These are phyloP conservation scores for Scedosporium dehoogii DNA, from an alignment of 2,329 filamentous ascomycete species.

Conservation along the genomic window DNA sequence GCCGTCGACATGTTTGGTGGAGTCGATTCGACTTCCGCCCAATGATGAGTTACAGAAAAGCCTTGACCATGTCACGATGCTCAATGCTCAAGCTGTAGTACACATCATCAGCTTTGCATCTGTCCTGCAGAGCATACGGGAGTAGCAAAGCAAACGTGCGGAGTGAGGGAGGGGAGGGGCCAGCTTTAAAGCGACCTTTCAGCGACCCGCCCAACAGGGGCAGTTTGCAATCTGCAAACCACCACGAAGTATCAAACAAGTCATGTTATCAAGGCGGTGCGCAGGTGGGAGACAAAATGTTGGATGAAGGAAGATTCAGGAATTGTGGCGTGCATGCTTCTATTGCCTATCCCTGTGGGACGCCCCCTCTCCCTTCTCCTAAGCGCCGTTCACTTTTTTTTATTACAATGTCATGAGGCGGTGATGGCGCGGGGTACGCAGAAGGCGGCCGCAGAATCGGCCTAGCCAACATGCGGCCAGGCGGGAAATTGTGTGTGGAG, in stretches of 20 bases:
- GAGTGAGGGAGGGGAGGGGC: not conserved
- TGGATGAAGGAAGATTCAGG: not conserved
- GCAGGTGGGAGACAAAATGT: not conserved
- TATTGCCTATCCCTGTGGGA: not conserved
- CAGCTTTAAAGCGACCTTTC: not conserved
- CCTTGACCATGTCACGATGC: not conserved
- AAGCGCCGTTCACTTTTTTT: not conserved
- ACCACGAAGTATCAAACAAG: not conserved
- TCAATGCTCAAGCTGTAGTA: not conserved
- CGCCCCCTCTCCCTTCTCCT: not conserved
- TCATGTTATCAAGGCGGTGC: not conserved
- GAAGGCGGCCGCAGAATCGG: not conserved
- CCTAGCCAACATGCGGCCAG: not conserved
- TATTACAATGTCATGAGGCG: not conserved
- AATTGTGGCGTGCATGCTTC: not conserved
- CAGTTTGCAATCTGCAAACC: not conserved
- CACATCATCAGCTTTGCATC: not conserved
- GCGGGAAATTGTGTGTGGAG: too few relatives aligned
- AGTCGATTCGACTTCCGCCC: not conserved
- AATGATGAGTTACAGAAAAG: not conserved
- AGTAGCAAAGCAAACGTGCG: too few relatives aligned
- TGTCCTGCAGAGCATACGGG: too few relatives aligned
- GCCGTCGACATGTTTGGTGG: not conserved
- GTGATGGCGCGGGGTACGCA: not conserved
- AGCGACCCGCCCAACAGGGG: not conserved